A percentile compares a stretch with the other conserved stretches of the same genome.
Conservation (phyloP, 2,329 filamentous ascomycete genomes). For the Biscogniauxia sp. region DNA sequence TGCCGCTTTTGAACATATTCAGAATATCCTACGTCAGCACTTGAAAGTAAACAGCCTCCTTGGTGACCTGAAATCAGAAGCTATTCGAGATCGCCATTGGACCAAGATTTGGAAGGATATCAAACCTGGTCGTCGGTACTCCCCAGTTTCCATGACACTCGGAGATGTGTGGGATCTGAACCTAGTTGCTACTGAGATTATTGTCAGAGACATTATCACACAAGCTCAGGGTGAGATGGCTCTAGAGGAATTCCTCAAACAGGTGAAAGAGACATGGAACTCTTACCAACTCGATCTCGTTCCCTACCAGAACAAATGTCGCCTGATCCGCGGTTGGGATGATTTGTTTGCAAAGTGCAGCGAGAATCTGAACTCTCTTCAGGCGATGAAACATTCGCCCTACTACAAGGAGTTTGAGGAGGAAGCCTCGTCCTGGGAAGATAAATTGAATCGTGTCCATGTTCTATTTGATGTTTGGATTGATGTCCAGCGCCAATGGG, state of each 20-base stretch:
- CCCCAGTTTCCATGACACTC: constrained; percentile 90
- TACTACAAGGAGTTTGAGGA: constrained; percentile 99
- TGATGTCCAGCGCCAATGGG: constrained; percentile 99
- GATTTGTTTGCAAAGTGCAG: constrained; percentile 98
- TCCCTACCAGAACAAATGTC: constrained; percentile 96
- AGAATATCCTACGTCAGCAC: constrained; percentile 81
- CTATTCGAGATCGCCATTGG: constrained; percentile 95
- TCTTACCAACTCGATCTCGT: constrained; percentile 93
- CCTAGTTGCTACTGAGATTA: constrained; percentile 77
- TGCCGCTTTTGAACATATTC: constrained; percentile 98
- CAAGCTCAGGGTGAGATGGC: constrained; percentile 99
- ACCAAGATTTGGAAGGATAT: constrained; percentile 96
- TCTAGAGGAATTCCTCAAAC: constrained; percentile 92
- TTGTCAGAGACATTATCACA: constrained; percentile 89
- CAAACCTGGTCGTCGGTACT: constrained; percentile 90
- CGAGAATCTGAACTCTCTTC: constrained; percentile 94
- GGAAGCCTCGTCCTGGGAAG: constrained; percentile 94
- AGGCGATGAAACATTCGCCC: constrained; percentile 97
- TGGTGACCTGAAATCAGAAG: constrained; percentile 90
- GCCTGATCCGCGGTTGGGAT: constrained; percentile 95
- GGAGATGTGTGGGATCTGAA: constrained; percentile 98
- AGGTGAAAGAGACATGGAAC: constrained; percentile 95
- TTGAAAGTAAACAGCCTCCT: constrained; percentile 89
- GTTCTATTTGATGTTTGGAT: constrained; percentile 99
- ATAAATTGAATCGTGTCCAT: constrained; percentile 95